A percentile compares a stretch with the other conserved stretches of the same genome.
phyloP scores from a whole-genome alignment of 345 rosid genomes.

The Streptanthus diversifolius region DNA sequence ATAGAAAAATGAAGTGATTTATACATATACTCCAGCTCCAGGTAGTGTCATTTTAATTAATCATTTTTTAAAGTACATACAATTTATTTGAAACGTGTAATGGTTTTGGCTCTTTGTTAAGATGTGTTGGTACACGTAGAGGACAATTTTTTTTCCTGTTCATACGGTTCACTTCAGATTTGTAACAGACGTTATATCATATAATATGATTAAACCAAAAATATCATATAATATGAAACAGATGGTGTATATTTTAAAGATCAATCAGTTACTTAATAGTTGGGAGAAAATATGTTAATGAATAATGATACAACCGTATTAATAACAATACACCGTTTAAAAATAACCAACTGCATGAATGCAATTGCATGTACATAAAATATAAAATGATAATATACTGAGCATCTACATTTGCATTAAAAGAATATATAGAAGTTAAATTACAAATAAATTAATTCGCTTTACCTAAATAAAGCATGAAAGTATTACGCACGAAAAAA shows the following conservation, averaged over 20 bases:
- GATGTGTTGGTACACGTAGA: background rate
- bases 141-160: too few relatives aligned
- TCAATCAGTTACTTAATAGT: background rate
- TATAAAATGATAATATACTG: background rate
- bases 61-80: background rate
- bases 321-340: background rate
- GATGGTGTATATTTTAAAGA: background rate
- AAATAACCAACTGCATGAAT: slow-evolving; percentile 5
- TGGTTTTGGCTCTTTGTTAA: background rate
- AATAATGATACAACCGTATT: background rate
- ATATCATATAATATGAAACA: background rate
- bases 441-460: slow-evolving; percentile 12
- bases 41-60: background rate
- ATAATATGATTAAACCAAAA: background rate
- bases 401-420: slow-evolving; percentile 1
- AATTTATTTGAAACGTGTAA: slow-evolving; percentile 23
- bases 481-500: background rate
- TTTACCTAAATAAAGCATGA: slow-evolving; percentile 2
- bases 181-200: background rate
- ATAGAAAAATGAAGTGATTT: background rate
- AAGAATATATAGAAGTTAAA: background rate
- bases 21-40: slow-evolving; percentile 16
- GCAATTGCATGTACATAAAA: background rate
- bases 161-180: background rate
- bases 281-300: background rate